Evolutionary conservation across 352 stramenopile genomes (phyloP).

Genomic region (Pythium insidiosum): DNA sequence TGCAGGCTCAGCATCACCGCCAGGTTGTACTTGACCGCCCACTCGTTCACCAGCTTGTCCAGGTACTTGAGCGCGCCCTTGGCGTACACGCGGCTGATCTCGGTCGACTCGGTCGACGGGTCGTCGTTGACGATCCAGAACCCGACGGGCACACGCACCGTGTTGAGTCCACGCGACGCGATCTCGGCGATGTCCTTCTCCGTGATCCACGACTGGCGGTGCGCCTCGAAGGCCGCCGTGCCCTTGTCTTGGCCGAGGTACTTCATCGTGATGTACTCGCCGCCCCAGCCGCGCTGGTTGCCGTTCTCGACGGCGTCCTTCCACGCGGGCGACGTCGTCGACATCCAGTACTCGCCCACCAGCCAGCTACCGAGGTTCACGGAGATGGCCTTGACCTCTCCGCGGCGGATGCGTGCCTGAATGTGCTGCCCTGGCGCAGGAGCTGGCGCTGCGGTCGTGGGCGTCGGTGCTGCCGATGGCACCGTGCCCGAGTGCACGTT

Average conservation of each 20-base stretch:
- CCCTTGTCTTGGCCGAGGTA: constrained; percentile 13
- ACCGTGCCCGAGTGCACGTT: too few species aligned
- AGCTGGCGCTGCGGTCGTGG: too few species aligned
- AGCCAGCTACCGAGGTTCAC: too few species aligned
- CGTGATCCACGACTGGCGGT: constrained; percentile 49
- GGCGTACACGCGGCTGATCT: constrained; percentile 12
- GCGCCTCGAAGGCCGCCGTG: constrained; percentile 29
- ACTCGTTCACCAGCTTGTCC: constrained; percentile 39
- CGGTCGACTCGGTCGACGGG: background rate
- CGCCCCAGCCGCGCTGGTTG: constrained; percentile 17
- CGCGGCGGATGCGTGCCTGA: too few species aligned
- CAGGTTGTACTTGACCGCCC: constrained; percentile 41
- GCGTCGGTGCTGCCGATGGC: too few species aligned
- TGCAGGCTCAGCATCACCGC: constrained; percentile 54
- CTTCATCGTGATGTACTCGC: constrained; percentile 18
- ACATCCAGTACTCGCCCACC: constrained; percentile 50
- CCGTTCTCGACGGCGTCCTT: constrained; percentile 32
- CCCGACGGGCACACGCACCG: constrained; percentile 23
- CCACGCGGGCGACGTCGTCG: constrained; percentile 44
- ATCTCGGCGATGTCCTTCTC: constrained; percentile 34
- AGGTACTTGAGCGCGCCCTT: constrained; percentile 34
- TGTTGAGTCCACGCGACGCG: constrained; percentile 18
- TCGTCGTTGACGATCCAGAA: constrained; percentile 45
- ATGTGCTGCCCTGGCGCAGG: too few species aligned
- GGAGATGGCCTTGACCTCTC: too few species aligned